phyloP scores from a whole-genome alignment of 495 filamentous ascomycete genomes.

The Polyplosphaeria fusca region DNA sequence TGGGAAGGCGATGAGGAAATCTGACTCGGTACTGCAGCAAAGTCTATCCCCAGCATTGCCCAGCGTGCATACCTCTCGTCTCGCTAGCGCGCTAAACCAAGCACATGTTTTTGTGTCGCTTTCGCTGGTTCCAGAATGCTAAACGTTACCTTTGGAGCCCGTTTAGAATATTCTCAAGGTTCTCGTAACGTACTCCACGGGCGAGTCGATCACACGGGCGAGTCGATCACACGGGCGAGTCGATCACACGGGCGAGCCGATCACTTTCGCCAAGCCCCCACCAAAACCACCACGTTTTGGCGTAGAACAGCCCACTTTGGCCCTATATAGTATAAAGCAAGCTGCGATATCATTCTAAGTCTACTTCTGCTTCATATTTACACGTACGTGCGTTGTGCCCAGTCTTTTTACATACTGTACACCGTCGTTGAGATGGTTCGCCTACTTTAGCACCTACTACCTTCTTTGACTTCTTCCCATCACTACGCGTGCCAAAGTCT shows the following conservation, averaged over 20 bases:
- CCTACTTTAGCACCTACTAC: neutral
- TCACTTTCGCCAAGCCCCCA: neutral
- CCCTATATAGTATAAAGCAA: neutral
- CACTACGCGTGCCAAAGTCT: conserved; percentile 1
- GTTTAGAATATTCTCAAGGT: too few relatives aligned
- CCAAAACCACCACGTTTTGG: neutral
- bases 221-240: neutral
- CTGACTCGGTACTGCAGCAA: too few relatives aligned
- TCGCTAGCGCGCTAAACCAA: too few relatives aligned
- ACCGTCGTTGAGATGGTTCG: neutral
- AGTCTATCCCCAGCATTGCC: too few relatives aligned
- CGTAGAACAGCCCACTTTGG: neutral
- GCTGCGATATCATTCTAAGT: neutral
- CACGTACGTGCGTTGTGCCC: neutral
- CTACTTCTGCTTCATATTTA: neutral
- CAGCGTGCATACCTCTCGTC: too few relatives aligned
- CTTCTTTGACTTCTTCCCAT: neutral
- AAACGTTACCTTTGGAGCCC: too few relatives aligned
- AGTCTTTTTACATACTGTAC: neutral
- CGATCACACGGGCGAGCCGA: neutral
- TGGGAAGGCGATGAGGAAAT: too few relatives aligned
- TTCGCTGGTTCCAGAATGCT: too few relatives aligned
- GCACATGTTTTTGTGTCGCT: too few relatives aligned
- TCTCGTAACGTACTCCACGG: too few relatives aligned
- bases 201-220: too few relatives aligned